These are phyloP conservation scores for Aplosporella prunicola DNA, from an alignment of 2,329 filamentous ascomycete species.

Conservation along the genomic window DNA sequence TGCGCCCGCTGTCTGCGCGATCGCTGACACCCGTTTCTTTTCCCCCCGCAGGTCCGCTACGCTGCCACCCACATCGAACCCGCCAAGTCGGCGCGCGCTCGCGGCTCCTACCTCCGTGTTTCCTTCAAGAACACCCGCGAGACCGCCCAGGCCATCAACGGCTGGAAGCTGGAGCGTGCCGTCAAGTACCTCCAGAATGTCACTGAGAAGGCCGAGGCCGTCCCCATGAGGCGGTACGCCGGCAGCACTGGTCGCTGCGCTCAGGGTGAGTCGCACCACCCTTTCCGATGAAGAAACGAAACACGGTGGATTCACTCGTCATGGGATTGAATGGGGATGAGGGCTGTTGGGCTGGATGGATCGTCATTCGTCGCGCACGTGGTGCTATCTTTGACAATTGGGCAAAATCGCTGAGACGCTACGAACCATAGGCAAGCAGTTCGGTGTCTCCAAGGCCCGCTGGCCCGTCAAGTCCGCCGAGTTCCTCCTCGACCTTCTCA, in stretches of 20 bases:
- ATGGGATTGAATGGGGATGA: too few relatives aligned
- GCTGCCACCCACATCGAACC: slow-evolving; percentile 78
- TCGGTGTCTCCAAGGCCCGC: slow-evolving; percentile 94
- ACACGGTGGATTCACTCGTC: too few relatives aligned
- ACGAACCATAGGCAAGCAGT: slow-evolving; percentile 73
- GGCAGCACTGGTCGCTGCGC: slow-evolving; percentile 91
- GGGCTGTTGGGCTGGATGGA: too few relatives aligned
- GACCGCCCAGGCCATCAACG: slow-evolving; percentile 98
- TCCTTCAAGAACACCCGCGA: slow-evolving; percentile 99
- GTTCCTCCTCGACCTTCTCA: slow-evolving; percentile 89
- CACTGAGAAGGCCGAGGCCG: slow-evolving; percentile 90
- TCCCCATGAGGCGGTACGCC: slow-evolving; percentile 96
- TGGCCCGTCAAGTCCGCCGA: slow-evolving; percentile 99
- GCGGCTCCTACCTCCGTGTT: slow-evolving; percentile 97
- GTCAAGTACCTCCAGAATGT: slow-evolving; percentile 98
- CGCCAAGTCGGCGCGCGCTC: slow-evolving; percentile 92
- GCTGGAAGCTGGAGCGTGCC: slow-evolving; percentile 94
- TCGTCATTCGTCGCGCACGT: too few relatives aligned
- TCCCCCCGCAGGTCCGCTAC: slow-evolving; percentile 71
- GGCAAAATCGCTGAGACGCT: slow-evolving; percentile 18
- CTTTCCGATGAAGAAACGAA: too few relatives aligned
- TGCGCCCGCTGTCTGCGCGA: slow-evolving; percentile 1
- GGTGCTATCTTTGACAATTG: too few relatives aligned
- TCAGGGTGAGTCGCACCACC: slow-evolving; percentile 78
- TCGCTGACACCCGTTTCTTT: slow-evolving; percentile 3